Conservation (phyloP, 2,329 filamentous ascomycete species). For the Ophiostoma montium region DNA sequence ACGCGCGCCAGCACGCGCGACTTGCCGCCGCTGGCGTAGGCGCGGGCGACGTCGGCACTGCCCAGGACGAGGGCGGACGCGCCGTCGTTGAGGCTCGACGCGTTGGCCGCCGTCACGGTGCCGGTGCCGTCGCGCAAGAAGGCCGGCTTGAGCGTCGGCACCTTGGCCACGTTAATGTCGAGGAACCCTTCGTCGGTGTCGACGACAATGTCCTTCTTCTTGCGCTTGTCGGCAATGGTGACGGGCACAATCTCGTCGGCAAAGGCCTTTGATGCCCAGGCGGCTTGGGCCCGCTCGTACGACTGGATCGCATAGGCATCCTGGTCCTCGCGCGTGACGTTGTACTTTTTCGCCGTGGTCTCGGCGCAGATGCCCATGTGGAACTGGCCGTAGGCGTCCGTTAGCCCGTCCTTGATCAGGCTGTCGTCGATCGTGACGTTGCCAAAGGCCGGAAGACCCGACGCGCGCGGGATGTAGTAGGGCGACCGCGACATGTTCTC, state of each 20-base stretch:
- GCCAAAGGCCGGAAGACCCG: slow-evolving; percentile 70
- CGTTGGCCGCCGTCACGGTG: slow-evolving; percentile 88
- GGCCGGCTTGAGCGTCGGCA: slow-evolving; percentile 75
- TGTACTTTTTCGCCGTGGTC: slow-evolving; percentile 78
- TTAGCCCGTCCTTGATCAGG: slow-evolving; percentile 84
- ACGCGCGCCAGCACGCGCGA: slow-evolving; percentile 81
- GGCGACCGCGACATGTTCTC: slow-evolving; percentile 95
- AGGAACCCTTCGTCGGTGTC: slow-evolving; percentile 80
- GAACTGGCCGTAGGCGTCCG: slow-evolving; percentile 91
- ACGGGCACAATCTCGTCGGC: slow-evolving; percentile 83
- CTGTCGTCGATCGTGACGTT: slow-evolving; percentile 82
- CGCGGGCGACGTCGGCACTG: slow-evolving; percentile 63
- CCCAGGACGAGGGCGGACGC: slow-evolving; percentile 79
- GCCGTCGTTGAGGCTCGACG: slow-evolving; percentile 88
- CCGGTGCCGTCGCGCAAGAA: slow-evolving; percentile 77
- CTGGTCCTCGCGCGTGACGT: slow-evolving; percentile 70
- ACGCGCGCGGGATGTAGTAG: slow-evolving; percentile 77
- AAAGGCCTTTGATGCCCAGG: slow-evolving; percentile 73
- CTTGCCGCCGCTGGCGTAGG: slow-evolving; percentile 50
- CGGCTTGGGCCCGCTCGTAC: slow-evolving; percentile 78
- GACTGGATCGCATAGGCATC: slow-evolving; percentile 82
- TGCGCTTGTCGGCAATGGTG: slow-evolving; percentile 52
- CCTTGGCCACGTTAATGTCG: slow-evolving; percentile 74
- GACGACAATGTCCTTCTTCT: slow-evolving; percentile 65
- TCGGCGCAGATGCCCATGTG: slow-evolving; percentile 98